Base-by-base conservation (phyloP, 2,329 filamentous ascomycete genomes). In the Shiraia bambusicola region DNA sequence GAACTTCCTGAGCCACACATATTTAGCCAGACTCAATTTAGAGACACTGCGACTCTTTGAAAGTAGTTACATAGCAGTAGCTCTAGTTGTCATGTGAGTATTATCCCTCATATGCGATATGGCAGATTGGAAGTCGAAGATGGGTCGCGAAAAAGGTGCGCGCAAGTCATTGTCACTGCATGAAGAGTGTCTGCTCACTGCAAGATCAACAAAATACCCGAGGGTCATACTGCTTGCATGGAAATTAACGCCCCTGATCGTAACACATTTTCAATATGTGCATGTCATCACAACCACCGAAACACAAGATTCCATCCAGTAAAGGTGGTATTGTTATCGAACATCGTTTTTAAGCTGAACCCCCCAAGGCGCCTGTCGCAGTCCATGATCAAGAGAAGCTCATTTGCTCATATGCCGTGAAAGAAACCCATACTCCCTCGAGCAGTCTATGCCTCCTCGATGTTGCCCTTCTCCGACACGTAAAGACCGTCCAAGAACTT, bases 401-500 rank as follows among this genome's bases (percentile, higher is more conserved):
- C 63, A 63, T 66, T 64, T 61, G 62, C 59, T 63, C 63, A 63
- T 66, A 61, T 67, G 63, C 63, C 64, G 62, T 54, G 63, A 67
- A 67, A 62, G 61, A 67, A 67, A 68, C 54, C 64, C 61, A 45
- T 59, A 64, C 56, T 59, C 60, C 61, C 47, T 40, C 46, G 42
- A 51, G 52, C 58, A 56, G 49, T 50, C 56, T 61, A 67, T 40
- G 53, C 49, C 58, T 80, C 84, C 70, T 89, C 86, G 69, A 98
- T 85, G 86, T 97, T 95, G 77, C 87, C 87, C 81, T 89, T 87
- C 87, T 98, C 93, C 72, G 91, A 96, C 71, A 98, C 93, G 82
- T 98, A 98, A 76, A 98, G 83, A 85, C 93, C 93, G 80, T 98
- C 94, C 83, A 98, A 85, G 87, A 98, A 98, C 88, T 94, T 67